Evolutionary conservation across 2,329 filamentous ascomycete genomes (phyloP).

Genomic region (Dothistroma pini): DNA sequence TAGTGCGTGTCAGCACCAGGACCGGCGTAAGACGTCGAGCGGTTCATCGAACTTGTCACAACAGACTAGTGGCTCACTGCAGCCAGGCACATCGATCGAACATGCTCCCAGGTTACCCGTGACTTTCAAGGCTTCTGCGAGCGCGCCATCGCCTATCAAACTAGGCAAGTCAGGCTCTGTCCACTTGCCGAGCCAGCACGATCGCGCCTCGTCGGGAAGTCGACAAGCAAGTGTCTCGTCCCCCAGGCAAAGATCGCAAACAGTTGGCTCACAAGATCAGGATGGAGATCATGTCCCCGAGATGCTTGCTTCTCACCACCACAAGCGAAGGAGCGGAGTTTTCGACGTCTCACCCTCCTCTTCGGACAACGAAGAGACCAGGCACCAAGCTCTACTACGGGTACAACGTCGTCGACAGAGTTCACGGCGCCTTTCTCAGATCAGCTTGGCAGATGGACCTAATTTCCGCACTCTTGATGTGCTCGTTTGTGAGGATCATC

Average conservation of each 20-base stretch:
- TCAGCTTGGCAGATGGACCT: conserved; percentile 78
- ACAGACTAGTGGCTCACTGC: conserved; percentile 66
- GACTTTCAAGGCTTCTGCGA: conserved; percentile 50
- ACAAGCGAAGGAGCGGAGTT: conserved; percentile 89
- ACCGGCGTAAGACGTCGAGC: conserved; percentile 88
- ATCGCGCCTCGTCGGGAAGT: conserved; percentile 31
- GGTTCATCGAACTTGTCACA: conserved; percentile 81
- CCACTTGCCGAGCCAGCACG: conserved; percentile 49
- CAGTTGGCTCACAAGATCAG: conserved; percentile 73
- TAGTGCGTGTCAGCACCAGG: conserved; percentile 74
- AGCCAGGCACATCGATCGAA: conserved; percentile 69
- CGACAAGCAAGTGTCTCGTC: conserved; percentile 38
- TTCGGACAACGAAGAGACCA: conserved; percentile 93
- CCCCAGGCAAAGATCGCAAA: conserved; percentile 78
- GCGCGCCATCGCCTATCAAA: conserved; percentile 54
- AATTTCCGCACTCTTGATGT: conserved; percentile 89
- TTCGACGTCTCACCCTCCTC: conserved; percentile 97
- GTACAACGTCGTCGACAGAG: conserved; percentile 94
- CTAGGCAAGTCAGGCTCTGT: conserved; percentile 44
- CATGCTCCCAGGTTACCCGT: conserved; percentile 56
- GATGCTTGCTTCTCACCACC: conserved; percentile 59
- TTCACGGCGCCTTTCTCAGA: conserved; percentile 88
- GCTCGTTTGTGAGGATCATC: conserved; percentile 95
- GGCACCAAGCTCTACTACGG: conserved; percentile 83
- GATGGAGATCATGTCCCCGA: conserved; percentile 77